phyloP scores from a whole-genome alignment of 2,329 filamentous ascomycete species.

The Pestalotiopsis sp. region DNA sequence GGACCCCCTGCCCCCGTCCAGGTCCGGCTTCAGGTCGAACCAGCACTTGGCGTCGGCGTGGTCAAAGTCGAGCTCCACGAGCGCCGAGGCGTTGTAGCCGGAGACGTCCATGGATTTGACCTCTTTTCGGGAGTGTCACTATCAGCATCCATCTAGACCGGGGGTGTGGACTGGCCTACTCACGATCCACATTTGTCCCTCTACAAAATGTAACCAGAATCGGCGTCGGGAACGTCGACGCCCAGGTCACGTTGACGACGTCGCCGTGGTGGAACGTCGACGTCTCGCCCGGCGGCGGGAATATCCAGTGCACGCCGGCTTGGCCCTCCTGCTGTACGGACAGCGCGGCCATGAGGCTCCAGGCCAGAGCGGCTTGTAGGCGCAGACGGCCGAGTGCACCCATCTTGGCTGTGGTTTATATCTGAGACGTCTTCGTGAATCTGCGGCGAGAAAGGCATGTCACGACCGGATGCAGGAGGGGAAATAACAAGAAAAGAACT shows the following conservation, averaged over 20 bases:
- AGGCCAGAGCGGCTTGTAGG: neutral
- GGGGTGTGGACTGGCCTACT: no score
- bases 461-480: no score
- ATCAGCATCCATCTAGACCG: neutral
- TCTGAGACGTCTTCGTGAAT: no score
- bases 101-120: neutral
- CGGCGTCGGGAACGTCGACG: conserved; percentile 8
- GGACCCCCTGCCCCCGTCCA: conserved; percentile 1
- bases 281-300: neutral
- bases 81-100: conserved; percentile 11
- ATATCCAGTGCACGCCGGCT: conserved; percentile 1
- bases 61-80: conserved; percentile 8
- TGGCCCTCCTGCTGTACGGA: neutral
- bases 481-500: no score
- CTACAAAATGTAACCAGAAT: conserved; percentile 11
- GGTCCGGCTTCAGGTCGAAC: conserved; percentile 14
- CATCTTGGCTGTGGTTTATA: neutral
- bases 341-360: neutral
- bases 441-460: neutral
- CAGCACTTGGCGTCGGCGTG: conserved; percentile 12
- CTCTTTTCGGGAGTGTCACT: neutral
- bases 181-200: neutral
- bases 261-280: conserved; percentile 12
- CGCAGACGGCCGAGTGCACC: neutral
- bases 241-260: conserved; percentile 11